Base-by-base conservation (phyloP, 2,329 filamentous ascomycete species). In the Aspergillus sp. region DNA sequence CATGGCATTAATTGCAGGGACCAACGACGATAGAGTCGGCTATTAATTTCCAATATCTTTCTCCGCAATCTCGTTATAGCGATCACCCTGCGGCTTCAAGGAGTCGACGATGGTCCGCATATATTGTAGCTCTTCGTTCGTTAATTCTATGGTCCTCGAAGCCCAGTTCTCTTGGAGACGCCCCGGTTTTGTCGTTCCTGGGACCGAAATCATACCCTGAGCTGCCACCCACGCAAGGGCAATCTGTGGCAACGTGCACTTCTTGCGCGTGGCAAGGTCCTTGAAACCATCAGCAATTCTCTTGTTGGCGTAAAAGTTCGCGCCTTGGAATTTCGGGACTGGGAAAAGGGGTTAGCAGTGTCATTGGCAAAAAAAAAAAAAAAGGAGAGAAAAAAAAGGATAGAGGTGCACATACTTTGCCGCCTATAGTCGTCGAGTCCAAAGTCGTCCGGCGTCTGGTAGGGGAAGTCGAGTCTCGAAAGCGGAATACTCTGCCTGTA, bases 361-460 rank as follows among this genome's bases (percentile, higher is more conserved):
- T 1, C 22, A 24, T 24, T 24, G 22, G 22, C 22, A 3, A 24
- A 3, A 24, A 24, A n/a, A n/a, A n/a, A n/a, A n/a, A n/a, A n/a
- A n/a, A 24, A 24, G n/a, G n/a, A n/a, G n/a, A n/a, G n/a, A n/a
- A n/a, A n/a, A n/a, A 24, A 24, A 24, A 24, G 6, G 22, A 24
- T 24, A 24, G 22, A 24, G 22, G 4, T 24, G 22, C 22, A 24
- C 6, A 24, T 24, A 24, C 22, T 24, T 24, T 24, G 22, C 6
- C 22, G 22, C 22, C 22, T 24, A 24, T 24, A 24, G 22, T 80
- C 77, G 54, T 70, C 61, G 0, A 68, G 64, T 0, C 71, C 66
- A 62, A 83, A 81, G 58, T 83, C 80, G 7, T 80, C 78, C 0
- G 78, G 78, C 0, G 69, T 68, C 48, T 78, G 71, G 63, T 68